Percentiles rank a stretch among this genome's conserved stretches.
These are phyloP conservation scores for Torulaspora delbrueckii DNA, from an alignment of 805 yeast species.

Conservation along the genomic window DNA sequence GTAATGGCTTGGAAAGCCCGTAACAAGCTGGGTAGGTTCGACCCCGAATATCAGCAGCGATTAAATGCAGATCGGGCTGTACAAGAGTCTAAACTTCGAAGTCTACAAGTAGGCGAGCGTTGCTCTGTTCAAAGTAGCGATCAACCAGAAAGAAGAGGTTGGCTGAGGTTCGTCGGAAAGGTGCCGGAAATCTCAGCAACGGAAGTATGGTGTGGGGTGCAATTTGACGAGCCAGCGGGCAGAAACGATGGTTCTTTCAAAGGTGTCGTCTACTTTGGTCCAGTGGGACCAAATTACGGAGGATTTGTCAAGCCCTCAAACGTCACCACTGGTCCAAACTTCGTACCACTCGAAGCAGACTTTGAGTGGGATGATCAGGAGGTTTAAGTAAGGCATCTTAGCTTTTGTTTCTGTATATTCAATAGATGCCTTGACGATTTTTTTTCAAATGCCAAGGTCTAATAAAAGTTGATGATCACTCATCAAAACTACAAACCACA, in stretches of 20 bases:
- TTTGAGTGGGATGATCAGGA: slow-evolving; percentile 40
- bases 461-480: background rate
- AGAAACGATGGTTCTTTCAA: slow-evolving; percentile 75
- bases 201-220: slow-evolving; percentile 75
- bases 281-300: slow-evolving; percentile 55
- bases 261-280: slow-evolving; percentile 55
- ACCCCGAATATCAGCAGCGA: slow-evolving; percentile 43
- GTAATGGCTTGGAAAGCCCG: slow-evolving; percentile 74
- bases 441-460: background rate
- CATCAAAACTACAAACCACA: background rate
- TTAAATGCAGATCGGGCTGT: slow-evolving; percentile 25
- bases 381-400: slow-evolving; percentile 21
- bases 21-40: slow-evolving; percentile 66
- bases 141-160: slow-evolving; percentile 51
- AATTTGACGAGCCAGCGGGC: slow-evolving; percentile 81
- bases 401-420: background rate
- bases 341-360: slow-evolving; percentile 42
- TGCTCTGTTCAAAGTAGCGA: slow-evolving; percentile 41
- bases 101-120: slow-evolving; percentile 46
- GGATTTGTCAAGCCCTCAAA: slow-evolving; percentile 68
- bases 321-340: slow-evolving; percentile 62
- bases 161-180: slow-evolving; percentile 63
- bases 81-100: slow-evolving; percentile 33
- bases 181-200: slow-evolving; percentile 50
- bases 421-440: background rate